Evolutionary conservation across 192 early-diverging fungal genomes (phyloP).

Genomic region (Jimgerdemannia flammicorona): DNA sequence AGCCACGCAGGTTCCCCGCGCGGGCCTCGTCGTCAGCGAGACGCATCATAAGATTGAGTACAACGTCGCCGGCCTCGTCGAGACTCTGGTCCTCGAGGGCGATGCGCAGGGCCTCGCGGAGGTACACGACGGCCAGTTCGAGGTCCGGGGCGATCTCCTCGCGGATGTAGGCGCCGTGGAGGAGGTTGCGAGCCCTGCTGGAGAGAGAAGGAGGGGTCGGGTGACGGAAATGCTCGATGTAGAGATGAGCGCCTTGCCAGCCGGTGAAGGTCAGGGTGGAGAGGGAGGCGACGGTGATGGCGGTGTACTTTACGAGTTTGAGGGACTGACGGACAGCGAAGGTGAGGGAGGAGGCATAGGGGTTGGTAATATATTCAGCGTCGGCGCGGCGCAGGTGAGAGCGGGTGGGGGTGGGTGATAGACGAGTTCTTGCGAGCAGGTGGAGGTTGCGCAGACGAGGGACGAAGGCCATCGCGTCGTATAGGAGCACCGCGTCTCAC

Average conservation of each 20-base stretch:
- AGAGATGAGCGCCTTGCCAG: slow-evolving; percentile 44
- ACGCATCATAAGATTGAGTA: slow-evolving; percentile 19
- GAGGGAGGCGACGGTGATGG: slow-evolving; percentile 27
- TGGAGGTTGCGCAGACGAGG: not conserved
- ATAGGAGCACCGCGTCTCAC: too few species aligned
- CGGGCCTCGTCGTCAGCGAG: slow-evolving; percentile 22
- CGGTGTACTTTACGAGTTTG: slow-evolving; percentile 11
- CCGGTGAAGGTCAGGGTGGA: slow-evolving; percentile 24
- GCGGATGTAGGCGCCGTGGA: slow-evolving; percentile 54
- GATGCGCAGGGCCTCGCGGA: slow-evolving; percentile 28
- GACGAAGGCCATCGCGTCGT: not conserved
- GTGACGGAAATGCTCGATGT: slow-evolving; percentile 46
- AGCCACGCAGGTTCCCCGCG: slow-evolving; percentile 31
- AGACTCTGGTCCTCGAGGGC: slow-evolving; percentile 21
- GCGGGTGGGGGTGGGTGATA: too few species aligned
- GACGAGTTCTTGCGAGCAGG: too few species aligned
- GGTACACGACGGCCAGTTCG: slow-evolving; percentile 37
- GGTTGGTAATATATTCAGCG: not conserved
- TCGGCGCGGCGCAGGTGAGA: too few species aligned
- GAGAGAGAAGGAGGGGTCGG: slow-evolving; percentile 38
- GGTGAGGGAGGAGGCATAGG: not conserved
- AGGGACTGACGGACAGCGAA: not conserved
- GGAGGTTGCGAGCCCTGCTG: slow-evolving; percentile 29
- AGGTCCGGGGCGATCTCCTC: slow-evolving; percentile 42
- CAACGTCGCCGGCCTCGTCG: slow-evolving; percentile 4